Evolutionary conservation across 495 filamentous ascomycete genomes (phyloP), one percentile per base, ranked within the genome.

Genomic region (Penicillium silybi): DNA sequence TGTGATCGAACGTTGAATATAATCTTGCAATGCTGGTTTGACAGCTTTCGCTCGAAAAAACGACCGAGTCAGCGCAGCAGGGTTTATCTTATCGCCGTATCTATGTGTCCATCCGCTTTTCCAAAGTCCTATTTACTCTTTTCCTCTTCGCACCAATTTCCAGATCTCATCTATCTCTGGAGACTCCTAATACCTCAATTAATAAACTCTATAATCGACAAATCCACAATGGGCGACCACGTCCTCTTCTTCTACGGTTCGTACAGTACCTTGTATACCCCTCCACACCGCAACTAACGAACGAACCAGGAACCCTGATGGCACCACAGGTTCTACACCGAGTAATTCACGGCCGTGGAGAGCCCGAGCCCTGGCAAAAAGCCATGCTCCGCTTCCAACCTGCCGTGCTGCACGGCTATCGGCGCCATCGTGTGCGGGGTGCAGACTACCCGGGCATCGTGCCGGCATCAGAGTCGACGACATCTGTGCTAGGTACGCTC

Each of bases 401-500:
- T 0, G 92, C 93, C 16, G 69, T 95, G 35, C 79, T 98, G 8
- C 83, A 82, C 53, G 76, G 80, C 8, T 86, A 84, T 68, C 79
- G 78, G 45, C 86, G 91, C 9, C 86, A 86, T 68, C 78, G 81
- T 23, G 87, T 90, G 22, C 69, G 59, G 1, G 37, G 66, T 25
- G 85, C 79, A 41, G 90, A 95, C 68, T 98, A 96, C 63, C 93
- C 93, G 0, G 92, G 85, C n/a, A 88, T 98, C 27, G 69, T 85
- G 1, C 67, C 80, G 0, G 73, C 44, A 2, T 15, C 11, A 6
- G 41, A 37, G 18, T 18, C 44, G 16, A 8, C 54, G 6, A 50
- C 67, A 3, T 68, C 72, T n/a, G 92, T 97, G 10, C 78, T 85
- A n/a, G 93, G 93, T 8, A 87, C 83, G 22, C 82, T 83, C 38